A percentile compares a stretch with the other conserved stretches of the same genome.
Conservation (phyloP, 768 basidiomycete genomes). For the Fistulinella prunicolor region DNA sequence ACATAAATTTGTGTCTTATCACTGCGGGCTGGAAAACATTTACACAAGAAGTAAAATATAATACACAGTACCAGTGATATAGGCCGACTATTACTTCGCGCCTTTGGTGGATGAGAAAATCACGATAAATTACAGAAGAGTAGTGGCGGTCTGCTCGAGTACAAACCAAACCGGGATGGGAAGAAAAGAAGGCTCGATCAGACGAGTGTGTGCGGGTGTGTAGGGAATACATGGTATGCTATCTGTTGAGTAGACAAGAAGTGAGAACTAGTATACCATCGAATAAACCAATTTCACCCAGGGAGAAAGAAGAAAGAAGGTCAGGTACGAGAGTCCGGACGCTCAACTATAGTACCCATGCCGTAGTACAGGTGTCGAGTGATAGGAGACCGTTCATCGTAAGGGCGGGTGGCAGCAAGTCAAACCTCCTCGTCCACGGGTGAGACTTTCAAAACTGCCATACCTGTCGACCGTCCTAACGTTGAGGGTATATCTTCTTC, state of each 20-base stretch:
- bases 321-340: background rate
- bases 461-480: slow-evolving; percentile 27
- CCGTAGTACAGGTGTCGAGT: background rate
- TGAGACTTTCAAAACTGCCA: slow-evolving; percentile 12
- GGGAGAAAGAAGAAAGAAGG: slow-evolving; percentile 7
- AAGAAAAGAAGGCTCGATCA: background rate
- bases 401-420: no score
- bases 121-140: no score
- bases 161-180: no score
- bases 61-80: no score
- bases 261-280: background rate
- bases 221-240: slow-evolving; percentile 4
- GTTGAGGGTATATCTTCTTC: slow-evolving; percentile 25
- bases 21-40: no score
- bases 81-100: no score
- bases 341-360: background rate
- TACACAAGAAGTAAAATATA: no score
- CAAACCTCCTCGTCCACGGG: slow-evolving; percentile 3
- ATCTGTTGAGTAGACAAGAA: slow-evolving; percentile 7
- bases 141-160: no score
- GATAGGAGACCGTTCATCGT: no score
- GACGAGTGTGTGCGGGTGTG: background rate
- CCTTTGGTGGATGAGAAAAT: no score
- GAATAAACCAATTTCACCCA: slow-evolving; percentile 5
- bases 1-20: no score